Conservation (phyloP, 805 yeast genomes). For the Kodamaea kaohsiungensis region DNA sequence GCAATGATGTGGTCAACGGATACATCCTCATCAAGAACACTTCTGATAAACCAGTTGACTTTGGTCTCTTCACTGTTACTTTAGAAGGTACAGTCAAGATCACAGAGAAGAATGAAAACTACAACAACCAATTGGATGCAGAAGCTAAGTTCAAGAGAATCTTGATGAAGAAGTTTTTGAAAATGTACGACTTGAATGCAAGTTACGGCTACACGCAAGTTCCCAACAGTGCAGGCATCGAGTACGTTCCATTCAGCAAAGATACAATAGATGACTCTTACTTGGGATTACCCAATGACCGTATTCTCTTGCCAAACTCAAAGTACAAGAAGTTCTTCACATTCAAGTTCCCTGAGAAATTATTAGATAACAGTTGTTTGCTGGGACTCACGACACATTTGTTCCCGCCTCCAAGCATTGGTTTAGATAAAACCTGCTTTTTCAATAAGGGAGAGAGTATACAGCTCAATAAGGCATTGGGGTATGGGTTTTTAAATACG, state of each 20-base stretch:
- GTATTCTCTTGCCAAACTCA: slow-evolving; percentile 49
- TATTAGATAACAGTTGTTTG: slow-evolving; percentile 54
- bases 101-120: slow-evolving; percentile 21
- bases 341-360: slow-evolving; percentile 55
- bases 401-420: slow-evolving; percentile 46
- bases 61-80: slow-evolving; percentile 41
- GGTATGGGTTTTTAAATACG: slow-evolving; percentile 54
- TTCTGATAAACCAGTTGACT: slow-evolving; percentile 43
- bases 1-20: slow-evolving; percentile 45
- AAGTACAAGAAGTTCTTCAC: slow-evolving; percentile 60
- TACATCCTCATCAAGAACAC: slow-evolving; percentile 50
- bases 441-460: slow-evolving; percentile 34
- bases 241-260: slow-evolving; percentile 42
- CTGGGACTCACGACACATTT: slow-evolving; percentile 41
- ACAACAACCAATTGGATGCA: slow-evolving; percentile 10
- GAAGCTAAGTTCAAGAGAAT: slow-evolving; percentile 28
- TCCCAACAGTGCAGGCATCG: slow-evolving; percentile 52
- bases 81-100: slow-evolving; percentile 38
- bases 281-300: slow-evolving; percentile 50
- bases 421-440: slow-evolving; percentile 40
- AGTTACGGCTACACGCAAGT: slow-evolving; percentile 51
- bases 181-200: slow-evolving; percentile 63
- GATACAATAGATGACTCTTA: slow-evolving; percentile 49
- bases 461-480: slow-evolving; percentile 42
- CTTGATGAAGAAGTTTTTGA: slow-evolving; percentile 50